These are phyloP conservation scores for Arthrobotrys megalospora DNA, from an alignment of 2,329 filamentous ascomycete species.

Conservation along the genomic window DNA sequence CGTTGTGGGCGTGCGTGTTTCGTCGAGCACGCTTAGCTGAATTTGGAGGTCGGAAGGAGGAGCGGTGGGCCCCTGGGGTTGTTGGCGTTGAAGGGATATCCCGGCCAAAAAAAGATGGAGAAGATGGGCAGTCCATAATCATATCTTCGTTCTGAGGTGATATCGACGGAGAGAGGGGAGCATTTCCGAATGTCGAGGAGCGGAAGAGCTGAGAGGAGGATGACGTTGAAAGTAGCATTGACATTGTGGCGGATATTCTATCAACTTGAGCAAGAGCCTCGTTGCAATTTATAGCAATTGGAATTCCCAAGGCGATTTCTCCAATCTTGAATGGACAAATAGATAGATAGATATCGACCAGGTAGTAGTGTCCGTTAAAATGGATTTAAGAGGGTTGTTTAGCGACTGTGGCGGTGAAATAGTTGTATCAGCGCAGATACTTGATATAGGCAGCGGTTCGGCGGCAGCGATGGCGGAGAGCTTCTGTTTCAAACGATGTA, in stretches of 20 bases:
- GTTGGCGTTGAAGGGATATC: constrained; percentile 56
- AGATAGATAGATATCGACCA: constrained; percentile 16
- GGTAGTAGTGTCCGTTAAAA: neutral
- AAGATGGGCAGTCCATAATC: constrained; percentile 58
- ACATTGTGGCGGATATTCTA: constrained; percentile 32
- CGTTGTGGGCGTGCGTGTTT: constrained; percentile 50
- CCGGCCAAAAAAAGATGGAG: constrained; percentile 46
- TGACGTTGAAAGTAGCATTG: constrained; percentile 49
- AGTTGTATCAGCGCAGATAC: constrained; percentile 32
- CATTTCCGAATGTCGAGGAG: constrained; percentile 48
- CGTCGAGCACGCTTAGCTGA: constrained; percentile 54
- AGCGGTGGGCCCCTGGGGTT: constrained; percentile 45
- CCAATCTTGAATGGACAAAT: constrained; percentile 4
- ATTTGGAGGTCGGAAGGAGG: constrained; percentile 58
- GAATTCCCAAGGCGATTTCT: neutral
- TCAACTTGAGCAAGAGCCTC: neutral
- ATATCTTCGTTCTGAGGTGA: constrained; percentile 53
- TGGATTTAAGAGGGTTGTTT: neutral
- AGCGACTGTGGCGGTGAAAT: neutral
- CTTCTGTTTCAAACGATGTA: constrained; percentile 51
- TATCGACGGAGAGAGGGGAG: constrained; percentile 48
- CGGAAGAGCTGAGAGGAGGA: constrained; percentile 47
- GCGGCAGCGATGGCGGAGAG: constrained; percentile 29
- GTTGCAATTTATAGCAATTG: constrained; percentile 7
- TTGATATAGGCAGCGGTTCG: constrained; percentile 22